phyloP scores from a whole-genome alignment of 768 basidiomycete species.

The Auriscalpium microsporum region DNA sequence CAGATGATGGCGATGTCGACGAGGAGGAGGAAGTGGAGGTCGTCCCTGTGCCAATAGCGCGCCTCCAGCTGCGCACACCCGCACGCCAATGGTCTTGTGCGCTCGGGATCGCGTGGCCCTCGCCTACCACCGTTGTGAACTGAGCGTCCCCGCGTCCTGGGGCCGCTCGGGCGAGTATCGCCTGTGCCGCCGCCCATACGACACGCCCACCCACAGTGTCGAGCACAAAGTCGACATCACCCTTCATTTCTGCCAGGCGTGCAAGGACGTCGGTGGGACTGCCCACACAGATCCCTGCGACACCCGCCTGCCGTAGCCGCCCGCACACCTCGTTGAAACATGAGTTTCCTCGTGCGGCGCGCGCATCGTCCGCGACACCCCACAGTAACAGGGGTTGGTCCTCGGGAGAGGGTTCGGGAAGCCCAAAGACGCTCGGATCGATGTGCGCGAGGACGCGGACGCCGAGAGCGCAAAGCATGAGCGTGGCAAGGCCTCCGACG shows the following conservation, averaged over 20 bases:
- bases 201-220: conserved; percentile 78
- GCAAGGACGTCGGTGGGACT: conserved; percentile 46
- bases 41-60: conserved; percentile 18
- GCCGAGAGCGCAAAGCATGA: conserved; percentile 63
- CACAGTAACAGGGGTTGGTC: conserved; percentile 18
- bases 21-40: background rate
- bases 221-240: conserved; percentile 69
- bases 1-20: background rate
- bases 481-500: conserved; percentile 65
- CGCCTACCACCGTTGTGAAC: conserved; percentile 73
- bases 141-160: conserved; percentile 28
- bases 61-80: conserved; percentile 53
- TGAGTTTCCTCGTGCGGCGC: conserved; percentile 12
- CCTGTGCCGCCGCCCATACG: conserved; percentile 67
- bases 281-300: conserved; percentile 68
- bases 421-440: conserved; percentile 28
- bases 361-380: conserved; percentile 21
- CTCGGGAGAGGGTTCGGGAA: conserved; percentile 25
- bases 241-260: conserved; percentile 41
- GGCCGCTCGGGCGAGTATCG: conserved; percentile 39
- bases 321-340: conserved; percentile 28
- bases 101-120: conserved; percentile 52
- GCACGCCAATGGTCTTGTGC: conserved; percentile 67
- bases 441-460: conserved; percentile 74
- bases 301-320: conserved; percentile 58